Conservation (phyloP, 192 early-diverging fungal species). For the Podochytrium sp. region DNA sequence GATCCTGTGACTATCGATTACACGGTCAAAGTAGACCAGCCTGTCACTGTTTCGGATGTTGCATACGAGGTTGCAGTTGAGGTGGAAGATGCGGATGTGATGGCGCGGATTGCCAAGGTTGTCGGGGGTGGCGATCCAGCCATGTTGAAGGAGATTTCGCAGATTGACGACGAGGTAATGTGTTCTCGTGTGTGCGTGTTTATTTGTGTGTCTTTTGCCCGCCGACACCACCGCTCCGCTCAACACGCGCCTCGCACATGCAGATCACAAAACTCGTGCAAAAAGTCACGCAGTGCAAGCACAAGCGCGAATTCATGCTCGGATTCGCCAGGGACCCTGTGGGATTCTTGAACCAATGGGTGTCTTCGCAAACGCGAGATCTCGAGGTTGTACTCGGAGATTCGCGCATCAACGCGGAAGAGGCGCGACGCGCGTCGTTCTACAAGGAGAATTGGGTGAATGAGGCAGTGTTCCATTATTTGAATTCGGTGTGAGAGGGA, state of each 20-base stretch:
- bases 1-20: conserved; percentile 93
- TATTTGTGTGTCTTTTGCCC: conserved; percentile 1
- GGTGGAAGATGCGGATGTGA: conserved; percentile 70
- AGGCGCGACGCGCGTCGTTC: conserved; percentile 71
- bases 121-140: conserved; percentile 24
- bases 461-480: conserved; percentile 91
- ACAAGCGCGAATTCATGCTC: conserved; percentile 92
- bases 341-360: conserved; percentile 91
- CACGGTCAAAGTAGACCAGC: conserved; percentile 81
- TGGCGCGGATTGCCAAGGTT: conserved; percentile 57
- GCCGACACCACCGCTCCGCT: no score
- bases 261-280: conserved; percentile 78
- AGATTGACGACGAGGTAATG: conserved; percentile 53
- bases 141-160: conserved; percentile 40
- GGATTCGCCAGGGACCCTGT: conserved; percentile 84
- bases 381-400: conserved; percentile 84
- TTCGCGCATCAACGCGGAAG: conserved; percentile 73
- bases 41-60: conserved; percentile 70
- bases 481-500: conserved; percentile 40
- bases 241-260: neutral
- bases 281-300: conserved; percentile 84
- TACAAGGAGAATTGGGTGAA: conserved; percentile 80
- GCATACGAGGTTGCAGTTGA: conserved; percentile 95
- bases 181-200: neutral
- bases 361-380: conserved; percentile 90